phyloP scores from a whole-genome alignment of 768 basidiomycete species.

The Holtermannia corniformis region DNA sequence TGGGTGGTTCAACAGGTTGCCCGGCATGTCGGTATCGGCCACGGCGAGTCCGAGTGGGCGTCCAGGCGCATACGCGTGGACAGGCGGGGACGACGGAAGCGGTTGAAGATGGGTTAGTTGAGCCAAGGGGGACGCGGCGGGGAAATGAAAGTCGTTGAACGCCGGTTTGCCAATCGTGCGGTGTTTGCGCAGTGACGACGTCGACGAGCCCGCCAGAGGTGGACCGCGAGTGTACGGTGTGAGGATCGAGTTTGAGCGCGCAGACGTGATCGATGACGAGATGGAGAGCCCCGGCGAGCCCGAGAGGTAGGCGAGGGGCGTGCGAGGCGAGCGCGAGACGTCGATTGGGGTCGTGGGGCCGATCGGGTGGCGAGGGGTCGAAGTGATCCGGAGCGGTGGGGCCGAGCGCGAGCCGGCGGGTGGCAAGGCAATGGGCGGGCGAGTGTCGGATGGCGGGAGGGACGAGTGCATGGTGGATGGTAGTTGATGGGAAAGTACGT shows the following conservation, averaged over 20 bases:
- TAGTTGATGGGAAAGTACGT: no score
- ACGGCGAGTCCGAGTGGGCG: no score
- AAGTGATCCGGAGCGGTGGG: conserved; percentile 1
- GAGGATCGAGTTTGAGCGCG: conserved; percentile 1
- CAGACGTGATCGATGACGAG: neutral
- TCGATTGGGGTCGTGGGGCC: no score
- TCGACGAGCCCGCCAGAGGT: conserved; percentile 7
- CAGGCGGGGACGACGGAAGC: conserved; percentile 27
- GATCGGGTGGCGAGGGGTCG: no score
- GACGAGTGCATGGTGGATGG: no score
- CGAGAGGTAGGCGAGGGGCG: conserved; percentile 21
- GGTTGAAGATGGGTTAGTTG: conserved; percentile 15
- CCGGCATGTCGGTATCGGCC: neutral
- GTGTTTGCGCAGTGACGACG: conserved; percentile 1
- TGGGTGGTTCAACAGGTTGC: conserved; percentile 13
- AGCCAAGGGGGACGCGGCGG: conserved; percentile 17
- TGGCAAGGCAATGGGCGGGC: no score
- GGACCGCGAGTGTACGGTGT: conserved; percentile 4
- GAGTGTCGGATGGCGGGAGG: no score
- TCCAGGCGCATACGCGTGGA: conserved; percentile 12
- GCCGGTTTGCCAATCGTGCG: neutral
- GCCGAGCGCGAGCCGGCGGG: conserved; percentile 2
- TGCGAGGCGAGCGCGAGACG: conserved; percentile 20
- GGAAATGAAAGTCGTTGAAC: neutral
- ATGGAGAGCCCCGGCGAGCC: neutral